Base-by-base conservation (phyloP, 2,329 filamentous ascomycete species). In the Aureobasidium uvarum region DNA sequence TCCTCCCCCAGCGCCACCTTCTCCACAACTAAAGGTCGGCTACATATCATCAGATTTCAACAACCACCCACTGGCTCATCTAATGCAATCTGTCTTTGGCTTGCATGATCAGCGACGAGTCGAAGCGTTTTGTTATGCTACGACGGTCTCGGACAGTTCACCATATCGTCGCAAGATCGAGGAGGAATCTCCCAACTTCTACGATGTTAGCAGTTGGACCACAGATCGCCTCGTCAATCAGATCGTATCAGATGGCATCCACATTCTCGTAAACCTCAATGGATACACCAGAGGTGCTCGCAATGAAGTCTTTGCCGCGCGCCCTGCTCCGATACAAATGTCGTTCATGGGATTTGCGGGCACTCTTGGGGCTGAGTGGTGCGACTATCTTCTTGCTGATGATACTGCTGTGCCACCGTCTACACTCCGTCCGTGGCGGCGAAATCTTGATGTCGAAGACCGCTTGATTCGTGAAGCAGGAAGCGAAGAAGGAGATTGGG, bases 291-390 rank as follows among this genome's bases (percentile, higher is more conserved):
- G 95, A 63, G 95, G 95, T 36, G 95, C 95, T n/a, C 87, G 93
- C 28, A 99, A 99, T 71, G 95, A 99, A 74, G 89, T 99, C 4
- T 99, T 99, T 75, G 95, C 95, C 25, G 95, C 95, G 25, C 87
- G 96, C 31, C 92, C 95, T 18, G 92, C 93, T 2, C 95, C 95
- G 0, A 92, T 99, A 50, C 95, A 99, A 70, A 99, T 99, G 95
- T 96, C 95, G 0, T 99, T 99, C 73, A 99, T 99, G 95, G 95
- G 95, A 0, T 99, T 99, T 74, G 95, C 95, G 0, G 95, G 95
- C 11, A 97, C 94, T 0, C 81, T 99, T 0, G 95, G 95, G 6
- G 95, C 95, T 2, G 95, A 99, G 74, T 99, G 95, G 95, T 99
- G 95, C 71, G 95, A 99, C 75, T 99, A 99, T 73, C 87, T 99